A percentile compares a stretch with the other conserved stretches of the same genome.
phyloP scores from a whole-genome alignment of 2,329 filamentous ascomycete species.

The Penicillium sp. region DNA sequence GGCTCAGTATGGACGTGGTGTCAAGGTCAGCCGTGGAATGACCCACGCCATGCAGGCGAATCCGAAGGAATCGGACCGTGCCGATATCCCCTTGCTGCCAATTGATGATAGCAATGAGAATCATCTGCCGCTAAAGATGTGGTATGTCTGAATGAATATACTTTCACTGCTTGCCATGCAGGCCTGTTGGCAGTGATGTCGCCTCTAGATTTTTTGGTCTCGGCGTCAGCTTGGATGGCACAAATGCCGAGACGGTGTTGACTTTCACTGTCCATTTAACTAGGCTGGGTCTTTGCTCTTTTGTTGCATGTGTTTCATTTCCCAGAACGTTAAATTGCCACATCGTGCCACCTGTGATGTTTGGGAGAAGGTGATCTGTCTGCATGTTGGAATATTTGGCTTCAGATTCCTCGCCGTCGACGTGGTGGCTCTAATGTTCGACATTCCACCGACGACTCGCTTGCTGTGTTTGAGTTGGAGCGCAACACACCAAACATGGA shows the following conservation, averaged over 20 bases:
- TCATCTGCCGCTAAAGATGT: background rate
- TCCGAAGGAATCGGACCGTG: background rate
- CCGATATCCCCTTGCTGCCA: background rate
- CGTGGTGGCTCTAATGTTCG: background rate
- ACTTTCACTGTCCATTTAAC: background rate
- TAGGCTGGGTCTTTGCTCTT: background rate
- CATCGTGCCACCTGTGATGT: too few relatives aligned
- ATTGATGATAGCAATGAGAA: background rate
- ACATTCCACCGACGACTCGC: background rate
- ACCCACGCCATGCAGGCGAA: constrained; percentile 1
- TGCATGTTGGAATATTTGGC: background rate
- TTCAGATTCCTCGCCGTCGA: background rate
- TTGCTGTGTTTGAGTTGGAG: background rate
- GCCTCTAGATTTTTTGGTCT: background rate
- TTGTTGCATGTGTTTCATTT: background rate
- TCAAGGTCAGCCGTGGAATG: constrained; percentile 3
- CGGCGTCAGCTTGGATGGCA: background rate
- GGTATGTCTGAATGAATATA: background rate
- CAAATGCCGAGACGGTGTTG: background rate
- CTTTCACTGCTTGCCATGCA: background rate
- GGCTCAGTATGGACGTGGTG: constrained; percentile 39
- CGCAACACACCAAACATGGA: background rate
- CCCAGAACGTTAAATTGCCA: background rate
- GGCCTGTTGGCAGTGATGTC: background rate
- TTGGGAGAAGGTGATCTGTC: background rate